These are phyloP conservation scores for Candida labiduridarum DNA, from an alignment of 1,139 yeast species.

Conservation along the genomic window DNA sequence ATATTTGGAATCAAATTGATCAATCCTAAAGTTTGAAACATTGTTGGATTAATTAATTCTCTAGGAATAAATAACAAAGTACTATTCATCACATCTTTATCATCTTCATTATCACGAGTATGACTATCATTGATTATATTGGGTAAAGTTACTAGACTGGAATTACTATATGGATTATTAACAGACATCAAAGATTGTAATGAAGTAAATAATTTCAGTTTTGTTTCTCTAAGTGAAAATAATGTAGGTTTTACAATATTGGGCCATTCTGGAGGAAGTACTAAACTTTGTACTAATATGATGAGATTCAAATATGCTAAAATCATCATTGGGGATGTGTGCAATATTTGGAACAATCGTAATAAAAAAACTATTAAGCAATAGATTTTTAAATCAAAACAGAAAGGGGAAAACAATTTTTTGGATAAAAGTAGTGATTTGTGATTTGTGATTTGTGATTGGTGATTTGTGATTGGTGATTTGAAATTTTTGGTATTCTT, in stretches of 20 bases:
- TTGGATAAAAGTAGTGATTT: too few species aligned
- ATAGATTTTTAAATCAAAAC: too few species aligned
- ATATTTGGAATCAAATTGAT: conserved; percentile 18
- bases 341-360: too few species aligned
- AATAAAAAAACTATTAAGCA: too few species aligned
- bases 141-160: background rate
- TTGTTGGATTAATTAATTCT: conserved; percentile 22
- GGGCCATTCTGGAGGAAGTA: conserved; percentile 17
- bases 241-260: conserved; percentile 14
- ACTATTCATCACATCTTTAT: conserved; percentile 2
- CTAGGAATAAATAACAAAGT: conserved; percentile 26
- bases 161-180: background rate
- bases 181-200: conserved; percentile 13
- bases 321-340: too few species aligned
- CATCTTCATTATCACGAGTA: too few species aligned
- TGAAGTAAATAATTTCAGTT: conserved; percentile 12
- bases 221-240: conserved; percentile 14
- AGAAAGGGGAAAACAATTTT: too few species aligned
- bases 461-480: too few species aligned
- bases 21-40: conserved; percentile 25
- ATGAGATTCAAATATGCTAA: background rate
- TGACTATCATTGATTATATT: background rate
- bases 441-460: too few species aligned
- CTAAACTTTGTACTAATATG: conserved; percentile 4
- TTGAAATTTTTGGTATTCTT: too few species aligned